Evolutionary conservation across 192 early-diverging fungal species (phyloP), one percentile per base, ranked within the genome.

Genomic region (Rhizophagus sp.): DNA sequence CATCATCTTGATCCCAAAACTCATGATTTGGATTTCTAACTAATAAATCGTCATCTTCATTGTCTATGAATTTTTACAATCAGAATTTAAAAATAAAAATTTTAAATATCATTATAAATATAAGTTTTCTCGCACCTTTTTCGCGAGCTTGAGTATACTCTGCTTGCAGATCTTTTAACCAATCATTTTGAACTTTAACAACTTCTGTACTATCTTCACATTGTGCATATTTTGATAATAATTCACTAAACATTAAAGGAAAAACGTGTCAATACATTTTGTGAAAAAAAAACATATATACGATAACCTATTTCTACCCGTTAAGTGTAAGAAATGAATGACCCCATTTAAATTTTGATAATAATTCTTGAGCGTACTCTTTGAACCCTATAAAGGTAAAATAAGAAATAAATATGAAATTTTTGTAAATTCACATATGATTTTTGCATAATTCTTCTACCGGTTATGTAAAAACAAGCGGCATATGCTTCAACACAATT

Each of bases 401-500:
- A 65, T 24, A 81, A 41, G 39, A 30, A 44, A 7, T 30, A 19
- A 80, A 24, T 61, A n/a, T 63, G 13, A 9, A n/a, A 30, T 41
- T 41, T 41, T 41, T 41, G 39, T 41, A 41, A 41, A 41, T 4
- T 36, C 6, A n/a, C n/a, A 41, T 15, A 15, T 52, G 4, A 30
- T 24, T 5, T 25, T 10, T 47, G 27, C n/a, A 15, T 22, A 7
- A 57, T 5, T 39, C 52, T 24, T 69, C 12, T 86, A 79, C 94
- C 97, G 24, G 92, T 91, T 49, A 99, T 96, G 80, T 93, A 98
- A 76, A 97, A 95, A 44, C 91, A 91, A 0, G 97, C 98, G 13
- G 98, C 98, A 80, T 98, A 88, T 1, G 98, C 98, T 83, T 99
- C 98, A 19, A 92, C 98, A 85, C 97, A 99, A 84, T 99, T 99